Evolutionary conservation across 2,329 filamentous ascomycete genomes (phyloP), one percentile per base, ranked within the genome.

Genomic region (Coniochaeta sp.): DNA sequence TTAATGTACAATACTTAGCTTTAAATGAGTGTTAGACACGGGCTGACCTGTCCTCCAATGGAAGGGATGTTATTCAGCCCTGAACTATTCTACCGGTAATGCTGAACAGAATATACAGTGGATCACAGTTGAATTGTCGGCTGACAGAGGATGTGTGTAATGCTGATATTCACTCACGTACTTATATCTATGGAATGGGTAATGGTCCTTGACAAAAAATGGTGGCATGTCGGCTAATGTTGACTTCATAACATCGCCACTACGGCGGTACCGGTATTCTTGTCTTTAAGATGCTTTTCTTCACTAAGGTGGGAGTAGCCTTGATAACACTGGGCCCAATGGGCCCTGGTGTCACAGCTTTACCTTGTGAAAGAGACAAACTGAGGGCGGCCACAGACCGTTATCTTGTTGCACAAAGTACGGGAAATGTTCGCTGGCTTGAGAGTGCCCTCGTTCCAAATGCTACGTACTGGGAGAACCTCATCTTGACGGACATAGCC

Each of bases 391-490:
- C 43, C n/a, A 58, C 36, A 1, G 47, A 47, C 47, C 24, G 36
- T 43, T 61, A 61, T 28, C 36, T 61, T 17, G 28, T 55, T 12
- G 50, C 59, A 28, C 59, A 60, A 22, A 44, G 40, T 36, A 60
- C 55, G 19, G 61, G 61, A 26, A 36, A 44, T 7, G 17, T 60
- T n/a, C 6, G 16, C n/a, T 58, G 52, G 54, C 40, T 60, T 19
- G 7, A 26, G 14, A 28, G 8, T 14, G 31, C 24, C n/a, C 58
- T 34, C 55, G 31, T 14, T 7, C 3, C 33, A 34, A 36, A 44
- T 24, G 19, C 43, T 22, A 44, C 61, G 8, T 70, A 69, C 58
- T 69, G 66, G 26, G 69, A 71, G 59, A 70, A 71, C 59, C 67
- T 67, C 58, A 59, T 64, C 33, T 59, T 63, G n/a, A 66, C 62